phyloP scores from a whole-genome alignment of 176 grass and related monocot genomes.

The Avena sativa region DNA sequence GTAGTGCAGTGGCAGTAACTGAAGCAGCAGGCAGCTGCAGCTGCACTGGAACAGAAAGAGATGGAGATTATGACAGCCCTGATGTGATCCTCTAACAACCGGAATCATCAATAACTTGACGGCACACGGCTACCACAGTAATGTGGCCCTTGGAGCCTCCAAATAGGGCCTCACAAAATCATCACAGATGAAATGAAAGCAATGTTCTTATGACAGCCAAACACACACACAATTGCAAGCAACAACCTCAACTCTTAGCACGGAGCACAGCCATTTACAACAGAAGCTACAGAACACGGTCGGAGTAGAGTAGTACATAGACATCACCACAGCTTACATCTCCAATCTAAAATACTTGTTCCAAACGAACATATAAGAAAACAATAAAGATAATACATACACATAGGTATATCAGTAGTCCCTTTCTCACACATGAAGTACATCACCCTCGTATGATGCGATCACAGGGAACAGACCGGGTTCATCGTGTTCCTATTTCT shows the following conservation, averaged over 20 bases:
- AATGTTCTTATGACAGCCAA: neutral
- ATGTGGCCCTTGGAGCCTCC: neutral
- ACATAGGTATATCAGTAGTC: conserved; percentile 34
- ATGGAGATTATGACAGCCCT: conserved; percentile 28
- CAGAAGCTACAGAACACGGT: neutral
- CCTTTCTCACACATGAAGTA: conserved; percentile 39
- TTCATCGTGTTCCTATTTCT: conserved; percentile 26
- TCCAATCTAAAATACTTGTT: conserved; percentile 39
- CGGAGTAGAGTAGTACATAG: conserved; percentile 5
- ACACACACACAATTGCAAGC: conserved; percentile 14
- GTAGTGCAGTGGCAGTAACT: neutral
- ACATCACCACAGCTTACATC: neutral
- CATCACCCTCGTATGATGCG: conserved; percentile 24
- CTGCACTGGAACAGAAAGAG: neutral
- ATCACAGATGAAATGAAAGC: neutral
- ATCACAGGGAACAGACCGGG: neutral
- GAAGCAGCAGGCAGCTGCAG: conserved; percentile 26
- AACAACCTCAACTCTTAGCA: conserved; percentile 28
- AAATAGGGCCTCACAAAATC: neutral
- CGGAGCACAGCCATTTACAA: conserved; percentile 53
- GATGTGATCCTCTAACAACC: conserved; percentile 46
- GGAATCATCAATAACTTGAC: conserved; percentile 22
- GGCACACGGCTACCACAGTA: conserved; percentile 5
- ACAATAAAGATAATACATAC: conserved; percentile 7
- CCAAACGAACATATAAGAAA: neutral